Evolutionary conservation across 2,329 filamentous ascomycete genomes (phyloP), one percentile per base, ranked within the genome.

Genomic region (Lasiodiplodia theobromae): DNA sequence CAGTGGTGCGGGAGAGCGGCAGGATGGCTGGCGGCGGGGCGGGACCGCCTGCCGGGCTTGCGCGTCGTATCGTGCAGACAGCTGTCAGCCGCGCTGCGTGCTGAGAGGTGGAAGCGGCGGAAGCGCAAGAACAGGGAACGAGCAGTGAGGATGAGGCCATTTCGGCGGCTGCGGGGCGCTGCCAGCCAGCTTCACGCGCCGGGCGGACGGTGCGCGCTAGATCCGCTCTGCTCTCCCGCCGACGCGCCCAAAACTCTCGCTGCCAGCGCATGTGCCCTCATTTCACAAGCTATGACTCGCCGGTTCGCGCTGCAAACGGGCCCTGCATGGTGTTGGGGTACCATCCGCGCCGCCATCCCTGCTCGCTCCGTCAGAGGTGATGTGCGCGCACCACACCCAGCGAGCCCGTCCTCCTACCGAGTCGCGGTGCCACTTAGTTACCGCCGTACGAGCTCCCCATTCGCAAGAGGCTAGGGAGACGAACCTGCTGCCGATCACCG

Each of bases 391-490:
- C 60, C 44, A 51, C 58, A 63, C 60, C 60, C 60, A 64, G 60
- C 60, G 37, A 28, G 60, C 60, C 40, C 60, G 60, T 64, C 60
- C 60, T 51, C 60, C 60, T 64, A 52, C 60, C 60, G 60, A 64
- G 44, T 64, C 60, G 60, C 60, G 60, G 60, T 64, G 60, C 60
- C 60, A 64, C 60, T 64, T 64, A 64, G 60, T 64, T 64, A 64
- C 60, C 60, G 60, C 60, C 44, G 60, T 64, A 64, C 60, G 60
- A 64, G 60, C 58, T 63, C 40, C 31, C 51, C 58, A 49, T 63
- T 63, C 58, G 58, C 58, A 63, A 64, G 60, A 64, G 60, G 60
- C 60, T 64, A 52, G 31, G 60, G 60, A 52, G 47, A 52, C 44
- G 44, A 64, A 31, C 25, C 60, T 52, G 28, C 58, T 47, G 60